Base-by-base conservation (phyloP, 768 basidiomycete species). In the Xanthoconium stramineum region DNA sequence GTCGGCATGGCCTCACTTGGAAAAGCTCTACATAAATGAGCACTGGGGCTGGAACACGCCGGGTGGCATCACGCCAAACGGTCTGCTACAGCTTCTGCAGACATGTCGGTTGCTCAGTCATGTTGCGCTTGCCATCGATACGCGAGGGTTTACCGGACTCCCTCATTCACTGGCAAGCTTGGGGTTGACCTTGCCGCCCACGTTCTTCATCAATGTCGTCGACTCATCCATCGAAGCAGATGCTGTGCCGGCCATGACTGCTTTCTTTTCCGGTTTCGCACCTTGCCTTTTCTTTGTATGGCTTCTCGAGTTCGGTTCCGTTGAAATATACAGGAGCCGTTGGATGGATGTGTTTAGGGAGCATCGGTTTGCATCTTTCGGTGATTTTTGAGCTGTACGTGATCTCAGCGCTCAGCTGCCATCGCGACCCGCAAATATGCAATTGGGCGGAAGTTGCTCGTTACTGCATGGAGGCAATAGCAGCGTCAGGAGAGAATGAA, bases 371-470 rank as follows among this genome's bases (percentile, higher is more conserved):
- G n/a, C n/a, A n/a, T n/a, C n/a, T n/a, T n/a, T n/a, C n/a, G n/a
- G n/a, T n/a, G n/a, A n/a, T n/a, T n/a, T n/a, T n/a, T n/a, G n/a
- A n/a, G n/a, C n/a, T n/a, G n/a, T n/a, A n/a, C n/a, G n/a, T n/a
- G n/a, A n/a, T n/a, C n/a, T n/a, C n/a, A n/a, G n/a, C n/a, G n/a
- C n/a, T n/a, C n/a, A n/a, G n/a, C n/a, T n/a, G n/a, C n/a, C n/a
- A n/a, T n/a, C n/a, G n/a, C n/a, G n/a, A n/a, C n/a, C n/a, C 53
- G 71, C 68, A 71, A 66, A 65, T 55, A 65, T 65, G 64, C 69
- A 62, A 63, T 58, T 59, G 50, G 50, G 29, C 30, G 15, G 37
- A 52, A 39, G 55, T 50, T 48, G 49, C 56, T 55, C 53, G 49
- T 57, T 19, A 47, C 50, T 42, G 56, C 53, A 56, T 36, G 52